Percentiles rank a stretch among this genome's conserved stretches.
phyloP scores from a whole-genome alignment of 371 early-diverging fungal genomes.

The Lichtheimia ramosa region DNA sequence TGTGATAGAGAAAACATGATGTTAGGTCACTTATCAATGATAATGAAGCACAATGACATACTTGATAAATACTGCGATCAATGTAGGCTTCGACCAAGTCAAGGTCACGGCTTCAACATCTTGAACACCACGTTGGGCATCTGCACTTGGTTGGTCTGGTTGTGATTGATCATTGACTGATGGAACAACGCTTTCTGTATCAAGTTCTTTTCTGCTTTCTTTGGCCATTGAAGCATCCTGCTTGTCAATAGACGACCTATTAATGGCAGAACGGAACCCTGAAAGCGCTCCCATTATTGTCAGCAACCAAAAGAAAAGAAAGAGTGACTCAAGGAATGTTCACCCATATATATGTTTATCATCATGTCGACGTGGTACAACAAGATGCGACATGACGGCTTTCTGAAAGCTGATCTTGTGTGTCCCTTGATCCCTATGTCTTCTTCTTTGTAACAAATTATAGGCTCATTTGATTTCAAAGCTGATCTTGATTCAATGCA shows the following conservation, averaged over 20 bases:
- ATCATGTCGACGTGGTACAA: no score
- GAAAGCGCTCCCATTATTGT: constrained; percentile 3
- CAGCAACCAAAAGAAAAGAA: neutral
- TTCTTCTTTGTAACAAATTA: no score
- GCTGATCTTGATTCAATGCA: no score
- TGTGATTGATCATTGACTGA: neutral
- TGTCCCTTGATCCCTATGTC: no score
- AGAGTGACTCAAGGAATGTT: no score
- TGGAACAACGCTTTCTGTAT: constrained; percentile 6
- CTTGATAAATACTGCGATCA: constrained; percentile 15
- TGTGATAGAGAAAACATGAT: neutral
- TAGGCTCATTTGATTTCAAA: no score
- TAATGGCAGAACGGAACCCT: neutral
- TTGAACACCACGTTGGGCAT: constrained; percentile 14
- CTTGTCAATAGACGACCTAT: neutral
- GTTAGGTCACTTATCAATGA: neutral
- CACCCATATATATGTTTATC: no score
- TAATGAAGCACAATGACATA: neutral
- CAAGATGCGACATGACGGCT: no score
- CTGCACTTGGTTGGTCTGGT: constrained; percentile 2
- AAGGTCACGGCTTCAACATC: constrained; percentile 17
- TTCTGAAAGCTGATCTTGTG: no score
- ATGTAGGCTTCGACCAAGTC: constrained; percentile 13
- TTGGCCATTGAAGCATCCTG: constrained; percentile 7
- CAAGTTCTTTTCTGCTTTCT: constrained; percentile 12